Base-by-base conservation (phyloP, 495 filamentous ascomycete genomes). In the Talaromyces nanjingensis region DNA sequence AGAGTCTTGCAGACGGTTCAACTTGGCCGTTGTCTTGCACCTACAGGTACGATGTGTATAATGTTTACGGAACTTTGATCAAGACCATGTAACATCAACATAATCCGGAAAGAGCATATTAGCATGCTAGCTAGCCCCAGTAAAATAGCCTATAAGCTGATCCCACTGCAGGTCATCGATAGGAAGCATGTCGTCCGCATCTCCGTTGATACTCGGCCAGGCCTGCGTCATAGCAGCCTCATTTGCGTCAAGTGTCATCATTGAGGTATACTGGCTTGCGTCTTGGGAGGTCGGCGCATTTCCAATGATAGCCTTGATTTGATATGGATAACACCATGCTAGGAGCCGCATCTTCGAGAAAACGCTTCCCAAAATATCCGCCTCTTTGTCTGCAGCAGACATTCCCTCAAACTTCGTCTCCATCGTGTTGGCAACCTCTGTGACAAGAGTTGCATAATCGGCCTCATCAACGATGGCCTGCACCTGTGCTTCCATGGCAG, bases 161-260 rank as follows among this genome's bases (percentile, higher is more conserved):
- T 68, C 66, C 66, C 69, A 68, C 47, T 70, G 47, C n/a, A 69
- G 66, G 27, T 64, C 60, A 60, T 71, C 64, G 4, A 67, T 54
- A 16, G 71, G 65, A 14, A 74, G 69, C 5, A 66, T 64, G 27
- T 72, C 65, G 9, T 39, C 71, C 54, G 67, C 65, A 63, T 70
- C 67, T 4, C 65, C 68, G 52, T 29, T 20, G 3, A 72, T 64
- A 27, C 66, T 65, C 6, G 69, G 64, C 59, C 69, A 62, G 34
- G 66, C 33, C 27, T 70, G 57, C 59, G 47, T 47, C 29, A 53
- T 58, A 33, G 64, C 12, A 62, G 6, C 49, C 22, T 58, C 42
- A 42, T 64, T 61, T n/a, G 25, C 22, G 25, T 37, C 11, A 53
- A 54, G 49, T 53, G 56, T 53, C 22, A 63, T 65, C 54, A 58